These are phyloP conservation scores for Sugiyamaella novakii DNA, from an alignment of 1,139 yeast genomes.

Conservation along the genomic window DNA sequence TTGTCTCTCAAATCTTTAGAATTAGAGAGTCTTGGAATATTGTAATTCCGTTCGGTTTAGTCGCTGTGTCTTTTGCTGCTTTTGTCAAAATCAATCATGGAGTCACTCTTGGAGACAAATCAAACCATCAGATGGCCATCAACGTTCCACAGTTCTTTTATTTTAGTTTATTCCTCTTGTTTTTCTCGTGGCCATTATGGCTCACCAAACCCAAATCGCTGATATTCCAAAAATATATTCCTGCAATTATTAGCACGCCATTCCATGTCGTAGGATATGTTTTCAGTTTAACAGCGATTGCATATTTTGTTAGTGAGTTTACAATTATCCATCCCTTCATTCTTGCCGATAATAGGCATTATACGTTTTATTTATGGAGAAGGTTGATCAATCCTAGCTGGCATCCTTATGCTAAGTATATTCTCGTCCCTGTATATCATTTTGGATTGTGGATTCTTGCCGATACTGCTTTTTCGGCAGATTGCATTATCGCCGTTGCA, in stretches of 20 bases:
- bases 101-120: slow-evolving; percentile 83
- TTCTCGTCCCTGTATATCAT: slow-evolving; percentile 71
- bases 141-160: slow-evolving; percentile 85
- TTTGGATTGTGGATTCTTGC: slow-evolving; percentile 51
- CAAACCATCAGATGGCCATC: slow-evolving; percentile 70
- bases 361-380: slow-evolving; percentile 81
- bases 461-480: slow-evolving; percentile 18
- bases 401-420: slow-evolving; percentile 32
- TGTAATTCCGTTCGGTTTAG: slow-evolving; percentile 56
- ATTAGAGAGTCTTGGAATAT: slow-evolving; percentile 20
- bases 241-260: slow-evolving; percentile 36
- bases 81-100: slow-evolving; percentile 73
- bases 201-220: slow-evolving; percentile 27
- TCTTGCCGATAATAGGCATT: slow-evolving; percentile 92
- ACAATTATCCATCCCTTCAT: slow-evolving; percentile 87
- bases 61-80: slow-evolving; percentile 53
- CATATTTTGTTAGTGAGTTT: slow-evolving; percentile 54
- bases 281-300: slow-evolving; percentile 44
- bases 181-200: slow-evolving; percentile 63
- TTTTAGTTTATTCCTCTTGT: slow-evolving; percentile 61
- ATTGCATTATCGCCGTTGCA: slow-evolving; percentile 43
- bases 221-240: slow-evolving; percentile 35
- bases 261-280: slow-evolving; percentile 32
- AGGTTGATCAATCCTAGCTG: slow-evolving; percentile 47
- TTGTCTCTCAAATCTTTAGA: background rate